A percentile compares a stretch with the other conserved stretches of the same genome.
Evolutionary conservation across 73 alveolate species (phyloP).

Genomic region (Tetrahymena thermophila): DNA sequence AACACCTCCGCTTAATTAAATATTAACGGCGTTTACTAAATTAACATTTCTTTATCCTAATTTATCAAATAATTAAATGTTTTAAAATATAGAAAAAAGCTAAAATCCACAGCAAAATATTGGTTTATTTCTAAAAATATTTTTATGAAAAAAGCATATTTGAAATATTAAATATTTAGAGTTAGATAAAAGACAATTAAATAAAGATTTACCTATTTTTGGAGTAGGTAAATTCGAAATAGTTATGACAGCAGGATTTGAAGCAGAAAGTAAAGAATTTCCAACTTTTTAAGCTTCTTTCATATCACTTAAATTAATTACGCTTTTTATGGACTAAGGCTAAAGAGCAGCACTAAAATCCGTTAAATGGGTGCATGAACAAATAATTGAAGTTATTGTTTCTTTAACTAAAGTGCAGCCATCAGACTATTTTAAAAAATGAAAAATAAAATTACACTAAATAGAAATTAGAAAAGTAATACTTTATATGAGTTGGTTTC

Average conservation of each 20-base stretch:
- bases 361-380: background rate
- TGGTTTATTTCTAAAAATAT: no score
- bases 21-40: background rate
- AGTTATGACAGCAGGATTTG: background rate
- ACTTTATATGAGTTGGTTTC: background rate
- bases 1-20: background rate
- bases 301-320: background rate
- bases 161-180: background rate
- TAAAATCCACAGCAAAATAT: no score
- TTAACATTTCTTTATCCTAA: background rate
- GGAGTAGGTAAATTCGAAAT: background rate
- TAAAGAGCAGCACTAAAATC: background rate
- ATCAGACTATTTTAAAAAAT: background rate
- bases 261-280: background rate
- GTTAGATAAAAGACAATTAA: background rate
- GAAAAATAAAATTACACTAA: background rate
- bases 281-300: background rate
- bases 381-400: background rate
- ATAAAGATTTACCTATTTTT: background rate
- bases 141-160: no score
- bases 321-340: background rate
- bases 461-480: background rate
- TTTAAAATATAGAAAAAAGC: no score
- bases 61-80: background rate
- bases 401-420: background rate